Evolutionary conservation across 257 asterid genomes (phyloP), one percentile per base, ranked within the genome.

Genomic region (Solanum lycopersicoides): DNA sequence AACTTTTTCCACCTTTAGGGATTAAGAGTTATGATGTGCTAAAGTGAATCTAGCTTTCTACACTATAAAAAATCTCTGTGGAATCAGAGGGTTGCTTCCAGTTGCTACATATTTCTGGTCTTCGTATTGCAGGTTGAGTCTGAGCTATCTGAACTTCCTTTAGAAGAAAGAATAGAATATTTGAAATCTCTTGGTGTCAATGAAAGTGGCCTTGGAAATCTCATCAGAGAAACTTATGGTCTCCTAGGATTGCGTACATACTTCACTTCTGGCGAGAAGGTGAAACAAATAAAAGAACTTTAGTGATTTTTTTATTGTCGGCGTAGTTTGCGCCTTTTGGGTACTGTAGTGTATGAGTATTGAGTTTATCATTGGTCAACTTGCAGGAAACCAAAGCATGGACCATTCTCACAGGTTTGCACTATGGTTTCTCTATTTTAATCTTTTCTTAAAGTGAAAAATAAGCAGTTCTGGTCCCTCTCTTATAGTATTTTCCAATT

Each of bases 191-290:
- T 96, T 66, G 98, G 98, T 82, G 99, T 96, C 86, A 59, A 84
- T 82, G 98, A 95, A 88, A 93, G 98, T 88, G 99, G 99, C 86
- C 93, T 96, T 25, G 99, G 98, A 86, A 97, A 95, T 91, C 98
- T 97, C 86, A 94, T 97, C 45, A 94, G 98, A 91, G 96, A 90
- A 90, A 95, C 99, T 47, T 97, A 97, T 93, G 91, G 65, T 86
- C 98, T 97, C 88, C 93, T 97, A 20, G 99, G 99, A 44, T 89
- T 95, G 89, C 95, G 97, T 63, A 95, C 99, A 41, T 97, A 97
- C 92, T 97, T 97, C 93, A 97, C 99, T 50, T 95, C 99, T 34
- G 98, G 98, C 74, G 99, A 97, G 91, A 97, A 97, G 99, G 99
- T 97, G 86, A 83, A 76, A 50, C 47, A 44, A 71, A 73, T 74